Evolutionary conservation across 2,329 filamentous ascomycete genomes (phyloP), one percentile per base, ranked within the genome.

Genomic region (Paramyrothecium sp.): DNA sequence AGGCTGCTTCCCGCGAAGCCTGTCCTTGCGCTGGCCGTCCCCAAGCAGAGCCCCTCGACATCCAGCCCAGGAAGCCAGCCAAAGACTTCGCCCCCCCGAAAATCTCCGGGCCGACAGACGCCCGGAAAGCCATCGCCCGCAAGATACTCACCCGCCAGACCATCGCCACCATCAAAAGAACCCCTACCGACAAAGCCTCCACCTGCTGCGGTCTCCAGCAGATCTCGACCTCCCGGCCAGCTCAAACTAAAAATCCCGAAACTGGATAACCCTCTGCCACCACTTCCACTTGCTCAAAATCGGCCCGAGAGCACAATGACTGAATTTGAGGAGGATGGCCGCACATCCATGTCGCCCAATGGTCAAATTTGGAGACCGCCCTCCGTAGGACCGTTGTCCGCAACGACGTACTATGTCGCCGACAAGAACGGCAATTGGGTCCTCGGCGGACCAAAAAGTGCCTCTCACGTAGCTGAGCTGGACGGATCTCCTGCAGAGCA

Each of bases 391-490:
- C 77, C 80, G 1, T 70, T 73, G 46, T 78, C 79, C 2, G 77
- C 78, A 1, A 73, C 75, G 2, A 75, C 78, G 1, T 75, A 77
- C 49, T 84, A 82, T 61, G 74, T 83, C 51, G 76, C 81, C 34
- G 81, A 85, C 63, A 78, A 75, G 65, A 73, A 74, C 61, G 79
- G 81, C 1, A 84, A 84, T 63, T 84, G 82, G 82, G 74, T 81
- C 17, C 71, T 83, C 8, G 74, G 75, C 38, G 77, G 77, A 58
- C 61, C 71, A 5, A 69, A 69, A 48, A 68, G 68, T 38, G 62
- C 65, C 19, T 61, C 63, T 38, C 60, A 65, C 52, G 57, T 67
- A 49, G 67, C 65, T 20, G 68, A 69, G 60, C 62, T 68, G 33
- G 38, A 44, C 13, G 38, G 38, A 5, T 44, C 38, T 44, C 38